phyloP scores from a whole-genome alignment of 352 stramenopile species.

The Phytopythium sindhum region DNA sequence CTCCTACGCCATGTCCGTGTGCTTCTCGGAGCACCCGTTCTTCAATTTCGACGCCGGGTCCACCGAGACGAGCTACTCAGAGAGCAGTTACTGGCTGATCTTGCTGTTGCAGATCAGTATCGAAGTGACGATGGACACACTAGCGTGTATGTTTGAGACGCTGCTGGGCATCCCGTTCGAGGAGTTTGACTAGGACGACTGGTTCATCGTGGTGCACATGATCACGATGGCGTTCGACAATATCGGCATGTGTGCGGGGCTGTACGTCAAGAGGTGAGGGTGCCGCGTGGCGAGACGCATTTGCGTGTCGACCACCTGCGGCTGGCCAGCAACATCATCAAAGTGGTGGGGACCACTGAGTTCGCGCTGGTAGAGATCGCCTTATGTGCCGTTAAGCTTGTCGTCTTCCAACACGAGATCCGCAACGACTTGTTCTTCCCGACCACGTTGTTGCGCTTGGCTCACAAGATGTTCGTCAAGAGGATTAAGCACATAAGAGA shows the following conservation, averaged over 20 bases:
- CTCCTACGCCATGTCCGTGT: constrained; percentile 27
- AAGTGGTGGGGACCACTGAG: too few species aligned
- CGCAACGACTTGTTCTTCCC: too few species aligned
- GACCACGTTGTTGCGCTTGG: too few species aligned
- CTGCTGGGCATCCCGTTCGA: constrained; percentile 14
- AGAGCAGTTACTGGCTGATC: constrained; percentile 9
- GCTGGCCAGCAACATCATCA: too few species aligned
- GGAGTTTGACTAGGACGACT: constrained; percentile 12
- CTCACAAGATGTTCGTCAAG: too few species aligned
- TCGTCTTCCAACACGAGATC: too few species aligned
- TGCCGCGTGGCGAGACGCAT: too few species aligned
- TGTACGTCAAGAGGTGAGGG: constrained; percentile 8
- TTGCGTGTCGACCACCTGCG: too few species aligned
- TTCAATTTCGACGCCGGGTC: constrained; percentile 11
- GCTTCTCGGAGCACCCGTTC: constrained; percentile 25
- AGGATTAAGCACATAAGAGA: too few species aligned
- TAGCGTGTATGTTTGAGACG: constrained; percentile 15
- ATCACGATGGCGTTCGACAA: constrained; percentile 10
- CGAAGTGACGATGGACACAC: constrained; percentile 17
- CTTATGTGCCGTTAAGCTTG: too few species aligned
- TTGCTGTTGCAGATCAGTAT: constrained; percentile 10
- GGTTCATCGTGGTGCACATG: constrained; percentile 10
- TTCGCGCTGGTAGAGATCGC: too few species aligned
- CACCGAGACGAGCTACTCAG: constrained; percentile 5
- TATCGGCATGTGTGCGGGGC: constrained; percentile 12